A percentile compares a stretch with the other conserved stretches of the same genome.
Conservation (phyloP, 1,284 basidiomycete species). For the Puccinia polysora region DNA sequence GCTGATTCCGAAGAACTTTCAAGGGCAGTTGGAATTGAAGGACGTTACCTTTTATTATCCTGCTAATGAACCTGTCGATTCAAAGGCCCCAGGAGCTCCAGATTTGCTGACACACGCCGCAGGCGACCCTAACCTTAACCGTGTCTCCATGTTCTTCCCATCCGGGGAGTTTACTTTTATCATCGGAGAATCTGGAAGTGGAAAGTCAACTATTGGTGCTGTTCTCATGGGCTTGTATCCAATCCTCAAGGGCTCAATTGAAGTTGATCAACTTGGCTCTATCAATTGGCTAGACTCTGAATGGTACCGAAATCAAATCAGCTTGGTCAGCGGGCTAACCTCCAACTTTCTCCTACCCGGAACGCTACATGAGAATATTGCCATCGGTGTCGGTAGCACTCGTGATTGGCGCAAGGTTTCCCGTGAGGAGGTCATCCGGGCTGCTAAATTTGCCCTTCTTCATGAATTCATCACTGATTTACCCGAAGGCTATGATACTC, state of each 20-base stretch:
- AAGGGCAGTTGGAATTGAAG: slow-evolving; percentile 73
- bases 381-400: slow-evolving; percentile 63
- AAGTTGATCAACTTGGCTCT: slow-evolving; percentile 72
- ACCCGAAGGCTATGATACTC: slow-evolving; percentile 82
- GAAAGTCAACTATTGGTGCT: slow-evolving; percentile 85
- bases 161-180: slow-evolving; percentile 84
- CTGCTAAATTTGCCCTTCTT: slow-evolving; percentile 77
- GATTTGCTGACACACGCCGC: not conserved
- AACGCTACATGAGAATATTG: slow-evolving; percentile 78
- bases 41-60: slow-evolving; percentile 81
- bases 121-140: slow-evolving; percentile 57
- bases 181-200: slow-evolving; percentile 82
- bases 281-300: slow-evolving; percentile 68
- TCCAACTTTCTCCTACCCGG: slow-evolving; percentile 73
- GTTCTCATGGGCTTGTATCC: slow-evolving; percentile 75
- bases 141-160: slow-evolving; percentile 71
- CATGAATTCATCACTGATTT: slow-evolving; percentile 80
- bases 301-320: slow-evolving; percentile 70
- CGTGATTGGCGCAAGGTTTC: slow-evolving; percentile 57
- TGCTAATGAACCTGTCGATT: slow-evolving; percentile 59
- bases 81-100: slow-evolving; percentile 47
- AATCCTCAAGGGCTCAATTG: slow-evolving; percentile 57
- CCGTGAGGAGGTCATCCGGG: slow-evolving; percentile 68
- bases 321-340: slow-evolving; percentile 69
- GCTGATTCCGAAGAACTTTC: slow-evolving; percentile 50